phyloP scores from a whole-genome alignment of 2,329 filamentous ascomycete species.

The Aspergillus fumigatiaffinis region DNA sequence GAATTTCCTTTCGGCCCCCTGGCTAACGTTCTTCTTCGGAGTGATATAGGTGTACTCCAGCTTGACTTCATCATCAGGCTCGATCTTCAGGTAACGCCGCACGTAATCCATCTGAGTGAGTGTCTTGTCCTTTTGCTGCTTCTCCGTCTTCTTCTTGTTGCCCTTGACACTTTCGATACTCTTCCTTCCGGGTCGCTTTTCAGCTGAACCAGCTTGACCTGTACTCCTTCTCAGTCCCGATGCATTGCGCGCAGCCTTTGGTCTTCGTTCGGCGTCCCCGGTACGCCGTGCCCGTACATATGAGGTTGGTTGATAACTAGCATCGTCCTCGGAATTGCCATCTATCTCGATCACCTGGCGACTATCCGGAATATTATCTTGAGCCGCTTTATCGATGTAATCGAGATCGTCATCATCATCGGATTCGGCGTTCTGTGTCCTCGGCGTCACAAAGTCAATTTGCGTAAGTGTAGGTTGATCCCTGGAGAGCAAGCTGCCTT shows the following conservation, averaged over 20 bases:
- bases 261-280: slow-evolving; percentile 7
- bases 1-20: background rate
- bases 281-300: slow-evolving; percentile 6
- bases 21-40: slow-evolving; percentile 11
- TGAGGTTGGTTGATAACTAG: slow-evolving; percentile 15
- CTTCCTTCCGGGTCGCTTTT: slow-evolving; percentile 19
- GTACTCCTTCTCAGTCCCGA: slow-evolving; percentile 16
- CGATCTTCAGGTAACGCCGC: slow-evolving; percentile 30
- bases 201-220: slow-evolving; percentile 1
- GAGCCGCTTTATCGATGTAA: slow-evolving; percentile 23
- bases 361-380: slow-evolving; percentile 1
- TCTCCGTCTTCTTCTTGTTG: slow-evolving; percentile 20
- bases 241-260: slow-evolving; percentile 11
- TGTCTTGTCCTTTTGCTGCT: slow-evolving; percentile 30
- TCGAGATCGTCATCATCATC: slow-evolving; percentile 25
- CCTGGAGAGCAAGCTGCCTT: slow-evolving; percentile 14
- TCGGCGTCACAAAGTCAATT: slow-evolving; percentile 36
- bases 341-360: slow-evolving; percentile 23
- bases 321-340: slow-evolving; percentile 22
- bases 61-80: slow-evolving; percentile 32
- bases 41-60: slow-evolving; percentile 29
- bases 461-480: slow-evolving; percentile 41
- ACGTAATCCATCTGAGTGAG: slow-evolving; percentile 44
- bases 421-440: slow-evolving; percentile 8
- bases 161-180: slow-evolving; percentile 14